phyloP scores from a whole-genome alignment of 176 grass and related monocot species.

The Rhipidocladum racemiflorum region DNA sequence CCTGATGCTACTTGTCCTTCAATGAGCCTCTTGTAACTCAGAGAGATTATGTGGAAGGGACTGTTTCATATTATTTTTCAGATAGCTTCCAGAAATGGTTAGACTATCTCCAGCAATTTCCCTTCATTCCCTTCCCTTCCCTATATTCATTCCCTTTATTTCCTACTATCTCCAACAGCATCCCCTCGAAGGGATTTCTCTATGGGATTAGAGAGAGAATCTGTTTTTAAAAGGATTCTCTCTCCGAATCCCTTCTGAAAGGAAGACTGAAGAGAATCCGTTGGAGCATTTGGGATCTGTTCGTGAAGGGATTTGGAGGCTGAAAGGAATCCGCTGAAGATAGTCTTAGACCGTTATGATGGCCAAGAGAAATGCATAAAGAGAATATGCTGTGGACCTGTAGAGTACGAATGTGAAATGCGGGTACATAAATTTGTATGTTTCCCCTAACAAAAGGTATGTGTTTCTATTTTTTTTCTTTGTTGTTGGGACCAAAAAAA shows the following conservation, averaged over 20 bases:
- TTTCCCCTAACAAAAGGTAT: neutral
- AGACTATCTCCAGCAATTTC: too few species aligned
- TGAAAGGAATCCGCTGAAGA: too few species aligned
- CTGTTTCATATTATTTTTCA: neutral
- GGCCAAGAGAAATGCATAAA: neutral
- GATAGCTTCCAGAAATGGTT: neutral
- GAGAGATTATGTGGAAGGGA: neutral
- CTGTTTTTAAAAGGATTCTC: too few species aligned
- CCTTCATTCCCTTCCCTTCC: too few species aligned
- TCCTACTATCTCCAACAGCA: too few species aligned
- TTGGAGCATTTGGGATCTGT: too few species aligned
- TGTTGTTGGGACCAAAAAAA: neutral
- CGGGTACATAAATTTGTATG: neutral
- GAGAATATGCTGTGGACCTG: neutral
- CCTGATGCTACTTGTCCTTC: constrained; percentile 21
- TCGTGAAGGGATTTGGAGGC: too few species aligned
- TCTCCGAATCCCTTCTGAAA: too few species aligned
- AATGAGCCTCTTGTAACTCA: neutral
- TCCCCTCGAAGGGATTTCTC: too few species aligned
- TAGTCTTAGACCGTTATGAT: neutral
- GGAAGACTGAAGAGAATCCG: too few species aligned
- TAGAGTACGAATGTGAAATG: neutral
- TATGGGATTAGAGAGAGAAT: too few species aligned
- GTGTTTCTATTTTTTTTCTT: neutral
- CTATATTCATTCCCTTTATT: too few species aligned